Evolutionary conservation across 495 filamentous ascomycete species (phyloP).

Genomic region (Bombardia bombarda): DNA sequence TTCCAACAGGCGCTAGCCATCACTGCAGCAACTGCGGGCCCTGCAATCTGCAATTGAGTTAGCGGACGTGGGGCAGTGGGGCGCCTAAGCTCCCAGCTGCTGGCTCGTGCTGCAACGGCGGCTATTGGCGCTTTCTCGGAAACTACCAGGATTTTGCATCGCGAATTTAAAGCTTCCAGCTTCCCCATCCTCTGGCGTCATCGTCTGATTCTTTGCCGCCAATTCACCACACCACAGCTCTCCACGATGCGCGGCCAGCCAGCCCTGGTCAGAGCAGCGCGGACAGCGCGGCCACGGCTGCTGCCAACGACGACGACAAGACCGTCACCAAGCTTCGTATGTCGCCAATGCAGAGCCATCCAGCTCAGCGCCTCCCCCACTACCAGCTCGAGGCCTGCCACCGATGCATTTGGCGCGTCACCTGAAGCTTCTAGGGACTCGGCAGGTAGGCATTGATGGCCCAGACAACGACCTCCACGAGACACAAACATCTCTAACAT

Average conservation of each 20-base stretch:
- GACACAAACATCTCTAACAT: constrained; percentile 8
- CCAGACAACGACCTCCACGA: background rate
- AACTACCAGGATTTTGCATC: background rate
- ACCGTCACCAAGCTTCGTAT: constrained; percentile 22
- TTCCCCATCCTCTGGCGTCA: background rate
- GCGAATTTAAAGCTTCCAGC: background rate
- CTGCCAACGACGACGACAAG: background rate
- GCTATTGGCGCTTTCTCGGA: background rate
- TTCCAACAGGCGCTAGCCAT: too few relatives aligned
- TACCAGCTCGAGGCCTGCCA: constrained; percentile 36
- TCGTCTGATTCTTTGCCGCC: background rate
- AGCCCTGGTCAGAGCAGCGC: constrained; percentile 15
- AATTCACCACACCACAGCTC: background rate
- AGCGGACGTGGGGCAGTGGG: too few relatives aligned
- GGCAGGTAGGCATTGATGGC: constrained; percentile 27
- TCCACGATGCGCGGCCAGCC: constrained; percentile 23
- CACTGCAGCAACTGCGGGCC: constrained; percentile 1
- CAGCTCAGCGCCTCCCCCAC: constrained; percentile 47
- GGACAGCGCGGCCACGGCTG: constrained; percentile 10
- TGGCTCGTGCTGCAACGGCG: too few relatives aligned
- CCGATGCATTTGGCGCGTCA: constrained; percentile 39
- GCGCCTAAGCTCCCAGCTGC: too few relatives aligned
- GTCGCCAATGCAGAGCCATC: constrained; percentile 42
- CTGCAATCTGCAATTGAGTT: too few relatives aligned
- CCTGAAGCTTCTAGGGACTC: constrained; percentile 23